A percentile compares a stretch with the other conserved stretches of the same genome.
Evolutionary conservation across 306 rosid species (phyloP).

Genomic region (Geum urbanum): DNA sequence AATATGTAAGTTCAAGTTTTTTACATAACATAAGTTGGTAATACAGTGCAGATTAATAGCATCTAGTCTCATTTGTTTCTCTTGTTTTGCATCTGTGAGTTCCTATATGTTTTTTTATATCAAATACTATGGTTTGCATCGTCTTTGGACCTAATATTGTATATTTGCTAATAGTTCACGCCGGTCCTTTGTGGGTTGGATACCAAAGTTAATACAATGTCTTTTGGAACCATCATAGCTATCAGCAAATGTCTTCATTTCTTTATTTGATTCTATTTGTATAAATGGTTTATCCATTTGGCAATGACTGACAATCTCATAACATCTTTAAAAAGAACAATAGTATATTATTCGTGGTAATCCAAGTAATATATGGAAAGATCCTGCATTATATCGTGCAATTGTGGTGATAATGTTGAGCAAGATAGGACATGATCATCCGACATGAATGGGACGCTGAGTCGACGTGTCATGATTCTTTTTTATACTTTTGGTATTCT

Average conservation of each 20-base stretch:
- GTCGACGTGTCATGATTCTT: neutral
- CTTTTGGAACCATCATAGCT: neutral
- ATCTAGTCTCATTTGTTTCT: neutral
- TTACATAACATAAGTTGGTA: neutral
- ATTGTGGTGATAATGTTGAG: neutral
- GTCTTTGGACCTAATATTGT: no score
- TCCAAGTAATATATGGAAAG: no score
- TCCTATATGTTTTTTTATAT: neutral
- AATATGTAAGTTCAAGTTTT: neutral
- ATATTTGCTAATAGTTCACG: no score
- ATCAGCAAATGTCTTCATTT: neutral
- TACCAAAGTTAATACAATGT: no score
- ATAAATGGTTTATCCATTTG: neutral
- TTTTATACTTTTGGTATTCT: neutral
- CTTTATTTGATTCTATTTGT: neutral
- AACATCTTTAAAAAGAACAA: neutral
- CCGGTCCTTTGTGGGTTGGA: no score
- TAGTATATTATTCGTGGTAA: no score
- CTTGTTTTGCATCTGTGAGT: neutral
- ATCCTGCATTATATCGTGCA: neutral
- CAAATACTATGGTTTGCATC: neutral
- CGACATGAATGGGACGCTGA: neutral
- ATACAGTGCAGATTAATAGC: neutral
- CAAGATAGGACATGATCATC: neutral
- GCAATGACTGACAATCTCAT: neutral